A percentile compares a stretch with the other conserved stretches of the same genome.
These are phyloP conservation scores for Marchantia paleacea DNA, from an alignment of 225 moss, liverwort and hornwort genomes.

Conservation along the genomic window DNA sequence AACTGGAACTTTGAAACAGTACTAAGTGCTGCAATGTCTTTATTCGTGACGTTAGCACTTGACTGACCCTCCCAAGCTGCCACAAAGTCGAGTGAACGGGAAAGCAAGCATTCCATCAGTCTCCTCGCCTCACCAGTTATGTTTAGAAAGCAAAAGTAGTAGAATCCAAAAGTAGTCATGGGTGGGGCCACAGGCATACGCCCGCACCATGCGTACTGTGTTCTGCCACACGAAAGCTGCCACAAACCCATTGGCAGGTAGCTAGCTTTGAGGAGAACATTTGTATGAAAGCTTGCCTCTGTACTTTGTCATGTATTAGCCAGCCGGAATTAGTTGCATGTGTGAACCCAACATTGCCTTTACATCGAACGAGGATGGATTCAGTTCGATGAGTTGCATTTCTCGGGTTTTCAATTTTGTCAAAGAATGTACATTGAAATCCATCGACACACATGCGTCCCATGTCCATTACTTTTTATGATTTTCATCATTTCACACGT, in stretches of 20 bases:
- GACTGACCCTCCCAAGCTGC: background rate
- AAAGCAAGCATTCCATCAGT: background rate
- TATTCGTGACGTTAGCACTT: background rate
- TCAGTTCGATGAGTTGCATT: conserved; percentile 15
- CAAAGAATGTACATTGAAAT: conserved; percentile 29
- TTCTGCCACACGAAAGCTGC: background rate
- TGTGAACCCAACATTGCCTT: conserved; percentile 6
- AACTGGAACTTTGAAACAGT: conserved; percentile 28
- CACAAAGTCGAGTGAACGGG: background rate
- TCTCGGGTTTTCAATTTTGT: conserved; percentile 35
- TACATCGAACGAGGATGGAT: conserved; percentile 10
- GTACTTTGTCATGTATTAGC: conserved; percentile 18
- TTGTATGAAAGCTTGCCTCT: conserved; percentile 18
- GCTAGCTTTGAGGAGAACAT: conserved; percentile 11
- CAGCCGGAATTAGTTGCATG: conserved; percentile 6
- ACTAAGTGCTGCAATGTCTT: conserved; percentile 5
- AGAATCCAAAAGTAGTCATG: background rate
- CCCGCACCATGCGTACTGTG: background rate
- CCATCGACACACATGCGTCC: conserved; percentile 16
- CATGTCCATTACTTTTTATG: background rate
- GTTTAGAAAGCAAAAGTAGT: background rate
- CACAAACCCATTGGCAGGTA: conserved; percentile 13
- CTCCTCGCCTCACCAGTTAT: background rate
- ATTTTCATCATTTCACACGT: too few species aligned
- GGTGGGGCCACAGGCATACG: background rate